Evolutionary conservation across 2,329 filamentous ascomycete genomes (phyloP).

Genomic region (Xylariaceae sp.): DNA sequence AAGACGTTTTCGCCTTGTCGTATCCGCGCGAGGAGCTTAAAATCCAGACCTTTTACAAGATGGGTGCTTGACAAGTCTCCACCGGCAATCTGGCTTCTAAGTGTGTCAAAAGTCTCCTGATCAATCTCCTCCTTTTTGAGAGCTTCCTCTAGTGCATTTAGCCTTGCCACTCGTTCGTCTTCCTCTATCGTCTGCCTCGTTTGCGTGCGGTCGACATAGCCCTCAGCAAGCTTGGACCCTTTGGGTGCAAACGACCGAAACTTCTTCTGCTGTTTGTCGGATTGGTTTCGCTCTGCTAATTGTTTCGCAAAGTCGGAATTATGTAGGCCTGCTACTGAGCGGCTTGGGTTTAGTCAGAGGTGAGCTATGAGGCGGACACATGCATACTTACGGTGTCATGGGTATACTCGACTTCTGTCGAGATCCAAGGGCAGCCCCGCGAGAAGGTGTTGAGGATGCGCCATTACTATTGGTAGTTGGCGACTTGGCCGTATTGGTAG

Average conservation of each 20-base stretch:
- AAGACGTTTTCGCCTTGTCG: conserved; percentile 72
- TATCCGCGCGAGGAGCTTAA: conserved; percentile 75
- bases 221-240: conserved; percentile 77
- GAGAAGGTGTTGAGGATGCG: conserved; percentile 45
- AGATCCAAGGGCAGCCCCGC: conserved; percentile 69
- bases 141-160: conserved; percentile 81
- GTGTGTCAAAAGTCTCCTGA: conserved; percentile 74
- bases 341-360: conserved; percentile 50
- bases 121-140: conserved; percentile 87
- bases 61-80: conserved; percentile 83
- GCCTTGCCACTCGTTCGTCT: conserved; percentile 64
- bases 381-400: conserved; percentile 81
- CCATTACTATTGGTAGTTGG: conserved; percentile 51
- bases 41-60: conserved; percentile 90
- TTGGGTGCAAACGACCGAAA: conserved; percentile 82
- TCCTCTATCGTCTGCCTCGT: conserved; percentile 60
- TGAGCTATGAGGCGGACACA: conserved; percentile 5
- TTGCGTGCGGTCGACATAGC: conserved; percentile 84
- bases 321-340: conserved; percentile 62
- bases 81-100: conserved; percentile 78
- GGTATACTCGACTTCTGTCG: conserved; percentile 81
- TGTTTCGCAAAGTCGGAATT: conserved; percentile 81
- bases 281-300: conserved; percentile 73
- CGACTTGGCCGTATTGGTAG: conserved; percentile 53
- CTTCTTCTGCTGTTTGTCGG: conserved; percentile 67